Conservation (phyloP, 257 asterid species). For the Solanum etuberosum region DNA sequence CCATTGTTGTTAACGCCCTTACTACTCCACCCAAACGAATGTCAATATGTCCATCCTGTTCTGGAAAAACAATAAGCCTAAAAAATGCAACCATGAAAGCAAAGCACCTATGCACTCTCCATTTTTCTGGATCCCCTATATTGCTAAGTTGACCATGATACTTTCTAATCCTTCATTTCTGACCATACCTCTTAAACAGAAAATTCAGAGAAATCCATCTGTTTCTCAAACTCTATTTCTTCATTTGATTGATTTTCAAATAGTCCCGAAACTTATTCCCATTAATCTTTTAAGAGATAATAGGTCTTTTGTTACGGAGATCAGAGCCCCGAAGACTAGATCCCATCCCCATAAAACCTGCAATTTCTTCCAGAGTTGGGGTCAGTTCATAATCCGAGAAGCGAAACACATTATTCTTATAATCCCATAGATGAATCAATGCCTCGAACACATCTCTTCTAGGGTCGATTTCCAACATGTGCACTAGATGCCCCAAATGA, state of each 20-base stretch:
- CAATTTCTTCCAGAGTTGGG: background rate
- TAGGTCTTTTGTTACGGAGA: background rate
- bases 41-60: background rate
- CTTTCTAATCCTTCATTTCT: background rate
- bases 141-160: background rate
- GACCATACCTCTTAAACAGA: background rate
- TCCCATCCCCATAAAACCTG: background rate
- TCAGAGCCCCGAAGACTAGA: background rate
- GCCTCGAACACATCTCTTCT: background rate
- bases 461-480: background rate
- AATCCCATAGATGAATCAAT: background rate
- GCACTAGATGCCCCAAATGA: background rate
- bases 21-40: background rate
- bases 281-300: background rate
- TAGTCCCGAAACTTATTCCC: background rate
- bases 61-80: background rate
- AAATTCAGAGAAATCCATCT: background rate
- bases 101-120: background rate
- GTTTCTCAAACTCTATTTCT: background rate
- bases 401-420: background rate
- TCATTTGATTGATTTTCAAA: background rate
- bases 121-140: background rate
- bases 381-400: background rate
- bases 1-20: background rate
- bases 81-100: background rate